Base-by-base conservation (phyloP, 1,284 basidiomycete species). In the Moniliophthora roreri region DNA sequence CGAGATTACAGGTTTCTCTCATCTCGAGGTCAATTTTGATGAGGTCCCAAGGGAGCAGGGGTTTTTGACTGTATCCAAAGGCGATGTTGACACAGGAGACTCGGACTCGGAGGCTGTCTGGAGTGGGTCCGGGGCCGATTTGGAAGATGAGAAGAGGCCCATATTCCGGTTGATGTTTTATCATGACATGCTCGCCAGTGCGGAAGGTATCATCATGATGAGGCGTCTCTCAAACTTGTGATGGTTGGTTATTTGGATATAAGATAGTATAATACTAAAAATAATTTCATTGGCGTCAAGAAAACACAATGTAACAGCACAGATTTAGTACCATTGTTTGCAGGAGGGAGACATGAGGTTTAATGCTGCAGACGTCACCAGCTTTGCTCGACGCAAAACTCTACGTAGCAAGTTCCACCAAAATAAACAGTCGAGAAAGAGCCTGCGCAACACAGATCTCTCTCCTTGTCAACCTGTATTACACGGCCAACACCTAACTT, bases 1-100 rank as follows among this genome's bases (percentile, higher is more conserved):
- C 13, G 62, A 66, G 16, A 64, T 78, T 13, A 60, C 66, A 35
- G 66, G 63, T 28, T 64, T 80, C 47, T 66, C 68, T 23, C 77
- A 79, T 56, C 52, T 78, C 6, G 66, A 64, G 40, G 59, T 79
- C 36, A 67, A 74, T 53, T 75, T 75, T 57, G 57, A 59, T 9
- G 52, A 56, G 5, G 57, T 74, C 36, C 69, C 66, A 1, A 42
- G 37, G 6, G 61, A 18, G n/a, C 18, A 45, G 36, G 47, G 47
- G n/a, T 9, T 53, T 35, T 37, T 55, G 44, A 38, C 24, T 8
- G 46, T 55, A 32, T 39, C 44, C 16, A 28, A 38, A 18, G 21
- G 4, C 15, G 35, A 48, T n/a, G 28, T 20, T 13, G 41, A 34
- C 13, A 15, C 16, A 15, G n/a, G 8, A 39, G 18, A 20, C n/a